Base-by-base conservation (phyloP, 2,329 filamentous ascomycete species). In the Periglandula ipomoeae region DNA sequence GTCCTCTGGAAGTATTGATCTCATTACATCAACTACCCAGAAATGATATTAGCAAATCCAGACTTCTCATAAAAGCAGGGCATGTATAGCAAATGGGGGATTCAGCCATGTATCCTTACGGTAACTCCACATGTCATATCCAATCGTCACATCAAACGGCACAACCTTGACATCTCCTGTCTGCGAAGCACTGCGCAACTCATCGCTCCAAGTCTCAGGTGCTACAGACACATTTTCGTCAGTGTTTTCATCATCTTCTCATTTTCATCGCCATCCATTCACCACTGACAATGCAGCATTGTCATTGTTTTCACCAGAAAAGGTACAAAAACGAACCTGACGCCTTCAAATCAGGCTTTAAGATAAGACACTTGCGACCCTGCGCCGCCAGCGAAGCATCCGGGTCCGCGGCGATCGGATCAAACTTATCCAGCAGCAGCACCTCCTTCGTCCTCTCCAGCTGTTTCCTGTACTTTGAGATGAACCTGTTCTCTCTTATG, bases 71-170 rank as follows among this genome's bases (percentile, higher is more conserved):
- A 62, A 56, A 46, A 41, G 11, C 23, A 15, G 17, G 38, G 13
- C 38, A n/a, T n/a, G n/a, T n/a, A n/a, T n/a, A n/a, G n/a, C 5
- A 11, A 32, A 13, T 13, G 15, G 44, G 15, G 17, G 42, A 17
- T 11, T 27, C 32, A 32, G 13, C n/a, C 50, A 24, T 53, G 37
- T n/a, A n/a, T 23, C 64, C 76, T 56, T 75, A 87, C 85, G 73
- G 63, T 94, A 91, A 45, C 74, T 84, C 88, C 89, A 97, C 67
- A 90, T 84, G 58, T 85, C 78, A 67, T 98, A 98, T 56, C 84
- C 81, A 50, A 97, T 74, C 32, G 78, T 70, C 50, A 97, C 68
- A 52, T 86, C 75, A 65, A 85, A 96, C 1, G 88, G 85, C 1
- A 89, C 71, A 30, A 97, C 66, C 17, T 76, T 76, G 26, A 96